Evolutionary conservation across 2,329 filamentous ascomycete genomes (phyloP), one percentile per base, ranked within the genome.

Genomic region (Sclerotinia nivalis): DNA sequence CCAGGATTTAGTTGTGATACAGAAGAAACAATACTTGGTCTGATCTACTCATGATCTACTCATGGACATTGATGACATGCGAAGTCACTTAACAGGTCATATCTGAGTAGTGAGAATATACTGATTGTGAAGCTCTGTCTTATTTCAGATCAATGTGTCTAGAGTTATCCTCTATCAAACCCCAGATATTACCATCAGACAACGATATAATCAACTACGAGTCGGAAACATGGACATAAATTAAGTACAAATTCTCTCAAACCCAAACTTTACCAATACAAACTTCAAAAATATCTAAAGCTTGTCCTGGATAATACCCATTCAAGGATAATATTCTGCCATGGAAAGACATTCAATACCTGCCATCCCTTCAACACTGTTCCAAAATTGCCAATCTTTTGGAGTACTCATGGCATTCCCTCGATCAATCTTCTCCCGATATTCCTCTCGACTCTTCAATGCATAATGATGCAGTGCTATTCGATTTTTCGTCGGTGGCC

Each of bases 391-490:
- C 71, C 74, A 75, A 2, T 69, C 67, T 66, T 78, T 77, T 7
- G 74, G 73, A 68, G 72, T 70, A 65, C 71, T 70, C 76, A 77
- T 76, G 22, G 72, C 76, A 69, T 76, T 76, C 4, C 76, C 74
- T 25, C 73, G 72, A 58, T 69, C 69, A 65, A 76, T 73, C 72
- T 78, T 78, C 66, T 75, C 74, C 71, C 75, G 73, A 66, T 76
- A 80, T 69, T 80, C 75, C 71, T 79, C 75, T 37, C 74, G 70
- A 67, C 77, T 79, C 72, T 79, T 79, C 55, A 77, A 67, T 6
- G 77, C 77, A 71, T 79, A 80, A 68, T 80, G 78, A 69, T 80
- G 79, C 67, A 80, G 59, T 2, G 74, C 74, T 60, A 80, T 74
- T 37, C 76, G 70, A 55, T 77, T 72, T 45, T 76, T 75, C 20